phyloP scores from a whole-genome alignment of 768 basidiomycete genomes.

The Kondoa subrosea region DNA sequence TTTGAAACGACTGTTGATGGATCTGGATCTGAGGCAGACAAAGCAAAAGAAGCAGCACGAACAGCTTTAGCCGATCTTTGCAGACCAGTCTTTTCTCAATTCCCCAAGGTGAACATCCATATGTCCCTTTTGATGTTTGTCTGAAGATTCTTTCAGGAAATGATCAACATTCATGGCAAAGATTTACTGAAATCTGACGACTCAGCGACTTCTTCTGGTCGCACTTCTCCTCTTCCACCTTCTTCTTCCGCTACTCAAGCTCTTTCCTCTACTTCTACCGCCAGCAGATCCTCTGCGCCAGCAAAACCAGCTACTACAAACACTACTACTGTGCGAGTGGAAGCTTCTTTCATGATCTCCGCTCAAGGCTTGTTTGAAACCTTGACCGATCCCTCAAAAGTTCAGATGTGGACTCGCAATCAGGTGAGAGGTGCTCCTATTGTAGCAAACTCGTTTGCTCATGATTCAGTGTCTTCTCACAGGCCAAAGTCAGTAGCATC shows the following conservation, averaged over 20 bases:
- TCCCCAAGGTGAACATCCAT: conserved; percentile 22
- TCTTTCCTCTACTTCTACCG: conserved; percentile 1
- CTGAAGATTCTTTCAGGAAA: conserved; percentile 8
- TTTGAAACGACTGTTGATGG: conserved; percentile 22
- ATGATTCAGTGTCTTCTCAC: background rate
- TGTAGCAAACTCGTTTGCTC: background rate
- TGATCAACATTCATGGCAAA: conserved; percentile 26
- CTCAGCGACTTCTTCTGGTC: conserved; percentile 11
- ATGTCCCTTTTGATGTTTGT: background rate
- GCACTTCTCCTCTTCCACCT: conserved; percentile 18
- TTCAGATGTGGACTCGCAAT: conserved; percentile 26
- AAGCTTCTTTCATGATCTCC: conserved; percentile 24
- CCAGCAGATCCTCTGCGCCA: background rate
- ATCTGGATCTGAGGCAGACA: conserved; percentile 22
- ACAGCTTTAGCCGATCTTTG: conserved; percentile 24
- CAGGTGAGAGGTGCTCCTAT: conserved; percentile 19
- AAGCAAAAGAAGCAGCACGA: conserved; percentile 20
- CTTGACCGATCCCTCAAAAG: conserved; percentile 23
- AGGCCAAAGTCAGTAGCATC: background rate
- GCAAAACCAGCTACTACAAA: conserved; percentile 8
- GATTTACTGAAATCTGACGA: conserved; percentile 23
- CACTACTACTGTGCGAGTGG: conserved; percentile 22
- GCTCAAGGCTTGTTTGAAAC: conserved; percentile 26
- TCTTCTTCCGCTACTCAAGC: background rate
- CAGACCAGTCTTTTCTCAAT: conserved; percentile 24